A percentile compares a stretch with the other conserved stretches of the same genome.
phyloP scores from a whole-genome alignment of 176 grass and related monocot genomes.

The Hyparrhenia diplandra region DNA sequence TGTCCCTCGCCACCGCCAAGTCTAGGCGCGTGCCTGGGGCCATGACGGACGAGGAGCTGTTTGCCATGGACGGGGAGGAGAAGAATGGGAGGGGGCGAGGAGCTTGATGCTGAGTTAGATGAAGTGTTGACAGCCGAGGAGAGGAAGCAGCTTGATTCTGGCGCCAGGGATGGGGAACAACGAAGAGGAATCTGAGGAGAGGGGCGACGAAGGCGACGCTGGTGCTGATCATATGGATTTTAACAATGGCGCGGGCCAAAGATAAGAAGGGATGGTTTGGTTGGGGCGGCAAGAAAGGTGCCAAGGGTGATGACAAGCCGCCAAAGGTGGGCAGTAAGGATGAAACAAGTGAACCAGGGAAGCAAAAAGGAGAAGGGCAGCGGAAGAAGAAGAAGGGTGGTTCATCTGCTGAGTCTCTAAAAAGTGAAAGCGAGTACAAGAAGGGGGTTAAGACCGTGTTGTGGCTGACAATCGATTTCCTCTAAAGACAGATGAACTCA shows the following conservation, averaged over 20 bases:
- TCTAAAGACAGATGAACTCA: constrained; percentile 89
- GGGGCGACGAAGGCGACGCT: constrained; percentile 29
- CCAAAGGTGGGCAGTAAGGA: constrained; percentile 46
- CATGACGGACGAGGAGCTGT: constrained; percentile 94
- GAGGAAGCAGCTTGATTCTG: constrained; percentile 90
- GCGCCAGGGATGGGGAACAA: constrained; percentile 62
- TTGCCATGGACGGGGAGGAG: constrained; percentile 68
- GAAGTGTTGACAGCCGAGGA: constrained; percentile 85
- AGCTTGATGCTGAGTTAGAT: constrained; percentile 74
- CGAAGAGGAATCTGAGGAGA: constrained; percentile 60
- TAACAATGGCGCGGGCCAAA: constrained; percentile 41
- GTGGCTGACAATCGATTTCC: constrained; percentile 90
- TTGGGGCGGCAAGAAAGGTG: constrained; percentile 66
- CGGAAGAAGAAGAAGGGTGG: constrained; percentile 84
- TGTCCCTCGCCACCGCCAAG: constrained; percentile 85
- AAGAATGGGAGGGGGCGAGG: constrained; percentile 38
- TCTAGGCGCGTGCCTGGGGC: constrained; percentile 91
- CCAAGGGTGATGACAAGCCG: constrained; percentile 53
- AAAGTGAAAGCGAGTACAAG: constrained; percentile 86
- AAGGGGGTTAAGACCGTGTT: constrained; percentile 93
- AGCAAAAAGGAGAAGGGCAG: constrained; percentile 82
- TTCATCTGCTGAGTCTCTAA: constrained; percentile 38
- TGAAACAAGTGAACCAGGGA: constrained; percentile 45
- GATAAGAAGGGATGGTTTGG: constrained; percentile 94
- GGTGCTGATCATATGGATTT: constrained; percentile 48